phyloP scores from a whole-genome alignment of 352 stramenopile species.

The Globisporangium polare region DNA sequence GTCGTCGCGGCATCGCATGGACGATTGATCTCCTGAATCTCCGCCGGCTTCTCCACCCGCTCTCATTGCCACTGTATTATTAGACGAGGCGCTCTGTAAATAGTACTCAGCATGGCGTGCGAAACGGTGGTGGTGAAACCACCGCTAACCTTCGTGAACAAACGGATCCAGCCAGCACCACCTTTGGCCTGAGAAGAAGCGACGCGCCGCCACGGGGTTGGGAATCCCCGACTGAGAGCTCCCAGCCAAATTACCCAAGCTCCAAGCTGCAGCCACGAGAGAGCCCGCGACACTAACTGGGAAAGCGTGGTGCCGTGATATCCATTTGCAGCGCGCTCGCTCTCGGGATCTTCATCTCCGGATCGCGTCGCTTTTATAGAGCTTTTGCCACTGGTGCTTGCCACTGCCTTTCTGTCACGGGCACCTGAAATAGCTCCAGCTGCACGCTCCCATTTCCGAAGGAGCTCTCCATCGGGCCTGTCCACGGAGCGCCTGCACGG shows the following conservation, averaged over 20 bases:
- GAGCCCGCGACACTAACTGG: no score
- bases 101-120: not conserved
- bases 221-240: not conserved
- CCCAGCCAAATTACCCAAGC: not conserved
- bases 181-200: not conserved
- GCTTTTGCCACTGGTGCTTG: not conserved
- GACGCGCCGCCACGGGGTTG: not conserved
- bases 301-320: not conserved
- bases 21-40: not conserved
- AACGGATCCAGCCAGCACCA: not conserved
- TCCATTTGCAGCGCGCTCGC: not conserved
- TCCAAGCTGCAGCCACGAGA: no score
- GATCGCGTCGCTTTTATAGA: constrained; percentile 5
- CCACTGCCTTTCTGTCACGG: not conserved
- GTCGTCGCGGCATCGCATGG: not conserved
- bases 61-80: not conserved
- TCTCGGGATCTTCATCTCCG: not conserved
- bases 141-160: not conserved
- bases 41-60: not conserved
- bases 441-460: constrained; percentile 3
- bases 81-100: not conserved
- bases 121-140: not conserved
- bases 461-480: not conserved
- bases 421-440: constrained; percentile 2
- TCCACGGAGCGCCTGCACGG: not conserved